Evolutionary conservation across 352 stramenopile genomes (phyloP).

Genomic region (Phytopythium sindhum): DNA sequence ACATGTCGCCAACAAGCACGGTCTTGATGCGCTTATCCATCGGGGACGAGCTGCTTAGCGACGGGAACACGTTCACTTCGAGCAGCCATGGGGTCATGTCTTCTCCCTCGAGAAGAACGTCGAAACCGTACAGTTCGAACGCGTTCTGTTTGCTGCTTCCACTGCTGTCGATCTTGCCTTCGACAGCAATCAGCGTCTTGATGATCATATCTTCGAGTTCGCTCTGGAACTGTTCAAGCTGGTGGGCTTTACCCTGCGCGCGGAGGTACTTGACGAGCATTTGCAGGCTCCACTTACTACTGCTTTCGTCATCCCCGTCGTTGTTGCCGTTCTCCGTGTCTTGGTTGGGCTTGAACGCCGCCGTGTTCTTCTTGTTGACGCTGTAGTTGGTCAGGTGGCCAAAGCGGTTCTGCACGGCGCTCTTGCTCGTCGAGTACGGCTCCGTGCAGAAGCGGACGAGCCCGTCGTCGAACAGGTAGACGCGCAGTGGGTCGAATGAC

Average conservation of each 20-base stretch:
- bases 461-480: conserved; percentile 86
- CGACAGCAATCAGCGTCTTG: conserved; percentile 88
- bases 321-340: conserved; percentile 36
- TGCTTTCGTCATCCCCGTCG: conserved; percentile 18
- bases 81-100: conserved; percentile 81
- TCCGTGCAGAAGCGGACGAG: conserved; percentile 87
- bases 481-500: conserved; percentile 76
- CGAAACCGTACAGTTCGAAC: conserved; percentile 90
- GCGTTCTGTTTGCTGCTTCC: conserved; percentile 27
- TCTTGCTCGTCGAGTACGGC: conserved; percentile 65
- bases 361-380: conserved; percentile 89
- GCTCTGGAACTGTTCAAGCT: conserved; percentile 33
- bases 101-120: conserved; percentile 78
- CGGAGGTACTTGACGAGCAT: conserved; percentile 49
- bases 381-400: conserved; percentile 92
- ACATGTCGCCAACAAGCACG: conserved; percentile 83
- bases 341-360: conserved; percentile 69
- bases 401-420: conserved; percentile 76
- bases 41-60: conserved; percentile 76
- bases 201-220: conserved; percentile 81
- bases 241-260: conserved; percentile 30
- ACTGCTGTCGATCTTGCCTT: conserved; percentile 48
- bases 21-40: conserved; percentile 91
- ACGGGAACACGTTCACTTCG: conserved; percentile 90
- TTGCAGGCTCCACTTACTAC: conserved; percentile 84